phyloP scores from a whole-genome alignment of 148 eudicot genomes.

The Drosera capensis region DNA sequence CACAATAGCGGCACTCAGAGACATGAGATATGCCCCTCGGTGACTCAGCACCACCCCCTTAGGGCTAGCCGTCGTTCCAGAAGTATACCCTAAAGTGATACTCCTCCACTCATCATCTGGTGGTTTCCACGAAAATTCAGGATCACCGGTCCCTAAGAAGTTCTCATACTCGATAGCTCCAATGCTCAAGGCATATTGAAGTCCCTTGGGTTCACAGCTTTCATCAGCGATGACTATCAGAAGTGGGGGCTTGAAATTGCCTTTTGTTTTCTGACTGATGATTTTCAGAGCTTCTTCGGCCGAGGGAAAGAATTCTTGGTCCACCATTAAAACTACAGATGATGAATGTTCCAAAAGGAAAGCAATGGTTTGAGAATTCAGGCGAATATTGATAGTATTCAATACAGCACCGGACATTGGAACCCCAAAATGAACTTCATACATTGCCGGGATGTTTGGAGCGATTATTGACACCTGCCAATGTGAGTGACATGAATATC shows the following conservation, averaged over 20 bases:
- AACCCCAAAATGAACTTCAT: conserved; percentile 92
- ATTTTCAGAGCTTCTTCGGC: conserved; percentile 75
- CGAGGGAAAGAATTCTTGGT: conserved; percentile 68
- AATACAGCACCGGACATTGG: conserved; percentile 94
- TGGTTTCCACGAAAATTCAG: conserved; percentile 67
- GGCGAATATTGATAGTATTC: conserved; percentile 72
- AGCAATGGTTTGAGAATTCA: conserved; percentile 58
- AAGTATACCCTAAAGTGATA: conserved; percentile 78
- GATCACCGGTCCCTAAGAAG: conserved; percentile 69
- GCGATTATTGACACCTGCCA: conserved; percentile 87
- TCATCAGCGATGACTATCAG: conserved; percentile 69
- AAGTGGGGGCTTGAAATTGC: conserved; percentile 51
- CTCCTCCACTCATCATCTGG: conserved; percentile 97
- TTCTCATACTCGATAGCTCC: conserved; percentile 78
- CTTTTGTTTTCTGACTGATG: conserved; percentile 29
- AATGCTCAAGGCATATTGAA: conserved; percentile 48
- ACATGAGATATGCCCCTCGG: conserved; percentile 82
- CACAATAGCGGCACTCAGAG: conserved; percentile 48
- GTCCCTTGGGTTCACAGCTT: conserved; percentile 53
- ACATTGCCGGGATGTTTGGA: conserved; percentile 82
- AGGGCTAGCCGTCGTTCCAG: conserved; percentile 95
- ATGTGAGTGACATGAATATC: conserved; percentile 4
- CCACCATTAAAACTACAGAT: conserved; percentile 60
- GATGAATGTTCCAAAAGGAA: conserved; percentile 73
- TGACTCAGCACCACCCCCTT: conserved; percentile 93